A percentile compares a stretch with the other conserved stretches of the same genome.
Evolutionary conservation across 2,329 filamentous ascomycete genomes (phyloP).

Genomic region (Diaporthe sp.): DNA sequence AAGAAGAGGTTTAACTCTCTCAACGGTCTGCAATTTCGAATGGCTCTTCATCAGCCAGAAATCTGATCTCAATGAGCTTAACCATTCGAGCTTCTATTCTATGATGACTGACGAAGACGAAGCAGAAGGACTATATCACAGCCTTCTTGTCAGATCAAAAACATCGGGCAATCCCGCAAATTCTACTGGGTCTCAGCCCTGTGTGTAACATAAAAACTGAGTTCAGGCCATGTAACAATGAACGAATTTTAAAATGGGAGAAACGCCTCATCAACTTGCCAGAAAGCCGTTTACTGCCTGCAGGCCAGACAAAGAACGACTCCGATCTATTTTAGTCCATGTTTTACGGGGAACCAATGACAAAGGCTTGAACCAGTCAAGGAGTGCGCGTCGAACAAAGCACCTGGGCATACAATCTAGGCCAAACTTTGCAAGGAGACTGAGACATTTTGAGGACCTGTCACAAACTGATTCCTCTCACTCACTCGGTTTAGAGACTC

Average conservation of each 20-base stretch:
- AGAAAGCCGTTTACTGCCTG: neutral
- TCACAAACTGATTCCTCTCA: neutral
- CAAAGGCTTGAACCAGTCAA: neutral
- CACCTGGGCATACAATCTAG: no score
- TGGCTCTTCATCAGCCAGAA: neutral
- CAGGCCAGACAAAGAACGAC: constrained; percentile 5
- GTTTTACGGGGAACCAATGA: neutral
- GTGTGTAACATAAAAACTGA: neutral
- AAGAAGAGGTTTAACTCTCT: neutral
- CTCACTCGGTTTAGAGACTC: neutral
- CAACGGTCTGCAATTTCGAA: neutral
- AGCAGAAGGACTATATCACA: neutral
- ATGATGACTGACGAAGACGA: neutral
- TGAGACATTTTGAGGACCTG: neutral
- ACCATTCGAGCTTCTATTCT: no score
- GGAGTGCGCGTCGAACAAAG: constrained; percentile 1
- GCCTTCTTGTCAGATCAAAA: neutral
- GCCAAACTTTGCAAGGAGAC: no score
- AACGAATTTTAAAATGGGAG: neutral
- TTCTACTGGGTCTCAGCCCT: neutral
- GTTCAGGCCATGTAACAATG: neutral
- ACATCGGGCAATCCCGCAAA: neutral
- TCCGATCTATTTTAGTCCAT: neutral
- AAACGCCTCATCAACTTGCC: neutral
- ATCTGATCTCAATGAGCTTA: neutral